Evolutionary conservation across 83 land plant genomes (phyloP).

Genomic region (Larix sibirica): DNA sequence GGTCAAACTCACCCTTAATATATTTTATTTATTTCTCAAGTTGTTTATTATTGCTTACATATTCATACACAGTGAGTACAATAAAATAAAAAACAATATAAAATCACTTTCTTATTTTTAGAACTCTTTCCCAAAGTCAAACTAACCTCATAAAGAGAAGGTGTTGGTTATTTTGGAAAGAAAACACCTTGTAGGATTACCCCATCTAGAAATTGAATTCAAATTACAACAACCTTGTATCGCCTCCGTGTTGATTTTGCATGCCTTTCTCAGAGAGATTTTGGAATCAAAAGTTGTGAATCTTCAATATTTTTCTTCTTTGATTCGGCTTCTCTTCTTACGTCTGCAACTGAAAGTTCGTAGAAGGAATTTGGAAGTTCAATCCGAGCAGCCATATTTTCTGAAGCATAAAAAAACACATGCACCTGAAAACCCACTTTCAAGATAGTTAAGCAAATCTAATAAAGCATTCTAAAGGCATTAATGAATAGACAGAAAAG

Average conservation of each 20-base stretch:
- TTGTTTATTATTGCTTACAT: not conserved
- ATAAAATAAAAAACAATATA: not conserved
- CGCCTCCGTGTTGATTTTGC: slow-evolving; percentile 50
- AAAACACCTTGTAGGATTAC: slow-evolving; percentile 85
- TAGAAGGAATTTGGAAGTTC: slow-evolving; percentile 85
- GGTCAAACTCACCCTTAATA: not conserved
- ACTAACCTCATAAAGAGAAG: slow-evolving; percentile 74
- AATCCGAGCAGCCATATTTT: slow-evolving; percentile 64
- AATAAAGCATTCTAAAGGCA: not conserved
- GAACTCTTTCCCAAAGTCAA: not conserved
- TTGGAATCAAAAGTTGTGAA: slow-evolving; percentile 83
- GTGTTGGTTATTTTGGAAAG: slow-evolving; percentile 64
- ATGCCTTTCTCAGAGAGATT: slow-evolving; percentile 73
- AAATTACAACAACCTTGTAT: slow-evolving; percentile 57
- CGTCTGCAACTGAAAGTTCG: slow-evolving; percentile 62
- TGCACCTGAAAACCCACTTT: slow-evolving; percentile 44
- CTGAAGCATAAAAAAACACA: slow-evolving; percentile 76
- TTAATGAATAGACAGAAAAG: not conserved
- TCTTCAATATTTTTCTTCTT: slow-evolving; percentile 82
- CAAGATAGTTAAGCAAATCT: not conserved
- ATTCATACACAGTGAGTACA: not conserved
- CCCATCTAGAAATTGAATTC: slow-evolving; percentile 92
- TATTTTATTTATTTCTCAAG: not conserved
- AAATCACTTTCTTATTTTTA: not conserved
- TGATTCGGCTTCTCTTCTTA: slow-evolving; percentile 70